phyloP scores from a whole-genome alignment of 1,284 basidiomycete genomes.

The Heterobasidion parviporum region DNA sequence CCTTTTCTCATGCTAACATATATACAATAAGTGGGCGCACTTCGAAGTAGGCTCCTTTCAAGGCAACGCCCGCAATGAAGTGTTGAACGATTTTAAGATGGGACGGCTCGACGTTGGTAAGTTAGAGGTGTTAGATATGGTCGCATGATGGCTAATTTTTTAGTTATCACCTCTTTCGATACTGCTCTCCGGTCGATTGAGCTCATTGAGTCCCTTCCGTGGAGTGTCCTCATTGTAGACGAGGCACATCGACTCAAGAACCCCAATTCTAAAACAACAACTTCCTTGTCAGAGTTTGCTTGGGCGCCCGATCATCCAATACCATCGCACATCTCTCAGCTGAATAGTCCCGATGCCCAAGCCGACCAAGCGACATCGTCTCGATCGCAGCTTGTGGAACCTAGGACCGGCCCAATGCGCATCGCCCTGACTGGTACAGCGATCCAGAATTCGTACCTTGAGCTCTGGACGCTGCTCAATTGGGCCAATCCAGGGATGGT shows the following conservation, averaged over 20 bases:
- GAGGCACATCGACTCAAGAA: conserved; percentile 83
- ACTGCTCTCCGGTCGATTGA: conserved; percentile 61
- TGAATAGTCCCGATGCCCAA: not conserved
- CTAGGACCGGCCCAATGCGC: conserved; percentile 27
- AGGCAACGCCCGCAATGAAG: conserved; percentile 43
- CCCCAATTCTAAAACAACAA: conserved; percentile 49
- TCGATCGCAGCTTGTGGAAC: not conserved
- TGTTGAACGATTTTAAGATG: conserved; percentile 62
- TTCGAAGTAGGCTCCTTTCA: conserved; percentile 71
- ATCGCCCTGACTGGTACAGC: conserved; percentile 75
- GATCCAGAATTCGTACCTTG: conserved; percentile 80
- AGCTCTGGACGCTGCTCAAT: conserved; percentile 77
- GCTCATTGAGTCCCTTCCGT: conserved; percentile 52
- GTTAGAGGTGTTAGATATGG: conserved; percentile 17
- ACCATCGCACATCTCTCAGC: conserved; percentile 9
- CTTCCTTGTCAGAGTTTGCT: conserved; percentile 34
- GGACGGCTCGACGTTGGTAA: conserved; percentile 68
- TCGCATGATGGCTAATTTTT: not conserved
- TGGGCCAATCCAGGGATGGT: conserved; percentile 71
- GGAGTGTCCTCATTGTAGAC: conserved; percentile 71
- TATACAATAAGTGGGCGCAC: conserved; percentile 56
- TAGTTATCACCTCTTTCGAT: conserved; percentile 70
- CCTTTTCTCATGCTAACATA: not conserved
- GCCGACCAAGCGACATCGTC: not conserved
- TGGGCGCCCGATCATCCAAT: conserved; percentile 8